These are phyloP conservation scores for Cercospora sp. DNA, from an alignment of 2,329 filamentous ascomycete genomes.

Conservation along the genomic window DNA sequence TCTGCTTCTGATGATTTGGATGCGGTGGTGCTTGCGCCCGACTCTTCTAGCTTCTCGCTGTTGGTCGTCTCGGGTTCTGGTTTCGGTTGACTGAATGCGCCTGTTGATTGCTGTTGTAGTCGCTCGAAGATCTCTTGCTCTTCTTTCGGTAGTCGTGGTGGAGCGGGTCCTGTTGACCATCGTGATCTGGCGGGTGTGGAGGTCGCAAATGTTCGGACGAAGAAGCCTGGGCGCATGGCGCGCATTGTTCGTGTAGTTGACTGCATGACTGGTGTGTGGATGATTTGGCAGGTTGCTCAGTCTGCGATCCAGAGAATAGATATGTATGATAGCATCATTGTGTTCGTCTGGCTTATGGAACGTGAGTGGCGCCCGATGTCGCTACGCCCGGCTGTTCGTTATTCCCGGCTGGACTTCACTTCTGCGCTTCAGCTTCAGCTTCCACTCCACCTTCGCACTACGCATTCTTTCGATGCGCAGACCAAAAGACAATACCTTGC, in stretches of 20 bases:
- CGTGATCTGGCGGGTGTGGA: constrained; percentile 45
- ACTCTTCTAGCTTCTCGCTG: constrained; percentile 2
- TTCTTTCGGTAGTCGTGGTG: constrained; percentile 81
- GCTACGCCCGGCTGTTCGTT: not conserved
- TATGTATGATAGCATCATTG: not conserved
- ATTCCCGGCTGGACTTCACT: constrained; percentile 8
- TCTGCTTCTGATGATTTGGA: constrained; percentile 28
- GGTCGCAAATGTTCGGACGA: constrained; percentile 40
- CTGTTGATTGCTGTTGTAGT: constrained; percentile 75
- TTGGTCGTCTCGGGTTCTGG: constrained; percentile 20
- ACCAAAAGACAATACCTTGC: not conserved
- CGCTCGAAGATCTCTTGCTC: constrained; percentile 89
- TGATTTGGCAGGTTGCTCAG: not conserved
- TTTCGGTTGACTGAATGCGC: constrained; percentile 68
- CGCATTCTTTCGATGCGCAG: not conserved
- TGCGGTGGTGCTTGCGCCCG: constrained; percentile 8
- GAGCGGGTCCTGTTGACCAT: constrained; percentile 60
- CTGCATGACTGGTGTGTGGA: constrained; percentile 26
- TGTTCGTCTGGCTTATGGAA: not conserved
- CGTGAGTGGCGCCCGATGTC: not conserved
- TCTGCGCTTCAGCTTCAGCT: not conserved
- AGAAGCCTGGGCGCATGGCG: constrained; percentile 34
- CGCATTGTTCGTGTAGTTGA: constrained; percentile 23
- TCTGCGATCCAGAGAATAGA: not conserved
- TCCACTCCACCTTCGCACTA: not conserved